A percentile compares a stretch with the other conserved stretches of the same genome.
These are phyloP conservation scores for Suillus placidus DNA, from an alignment of 768 basidiomycete genomes.

Conservation along the genomic window DNA sequence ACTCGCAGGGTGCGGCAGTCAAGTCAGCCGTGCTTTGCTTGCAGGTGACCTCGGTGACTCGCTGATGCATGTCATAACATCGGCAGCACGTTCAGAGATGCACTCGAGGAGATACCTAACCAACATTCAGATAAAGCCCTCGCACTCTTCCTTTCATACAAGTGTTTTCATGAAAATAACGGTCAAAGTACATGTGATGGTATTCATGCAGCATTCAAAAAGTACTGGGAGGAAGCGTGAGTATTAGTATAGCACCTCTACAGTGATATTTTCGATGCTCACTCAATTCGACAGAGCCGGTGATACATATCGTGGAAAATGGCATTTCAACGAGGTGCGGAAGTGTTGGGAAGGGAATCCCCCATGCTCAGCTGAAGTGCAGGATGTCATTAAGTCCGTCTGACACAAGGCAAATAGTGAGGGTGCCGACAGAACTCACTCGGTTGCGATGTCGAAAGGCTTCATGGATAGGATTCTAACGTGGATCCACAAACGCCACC, in stretches of 20 bases:
- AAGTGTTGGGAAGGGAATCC: neutral
- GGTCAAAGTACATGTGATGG: conserved; percentile 6
- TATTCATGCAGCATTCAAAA: conserved; percentile 2
- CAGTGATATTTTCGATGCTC: too few relatives aligned
- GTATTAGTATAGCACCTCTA: too few relatives aligned
- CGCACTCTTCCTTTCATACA: conserved; percentile 7
- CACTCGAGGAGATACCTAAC: neutral
- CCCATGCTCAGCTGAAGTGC: neutral
- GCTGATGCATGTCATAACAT: neutral
- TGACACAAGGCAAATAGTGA: neutral
- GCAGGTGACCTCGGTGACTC: neutral
- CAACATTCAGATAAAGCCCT: conserved; percentile 5
- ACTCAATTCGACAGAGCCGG: neutral
- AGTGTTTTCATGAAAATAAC: conserved; percentile 5
- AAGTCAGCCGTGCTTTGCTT: neutral
- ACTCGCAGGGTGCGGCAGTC: neutral
- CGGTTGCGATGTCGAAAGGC: too few relatives aligned
- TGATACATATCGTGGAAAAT: neutral
- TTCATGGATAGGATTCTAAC: too few relatives aligned
- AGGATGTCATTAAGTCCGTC: neutral
- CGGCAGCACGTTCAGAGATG: neutral
- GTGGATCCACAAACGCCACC: too few relatives aligned
- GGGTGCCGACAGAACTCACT: neutral
- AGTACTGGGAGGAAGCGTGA: too few relatives aligned
- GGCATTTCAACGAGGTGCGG: neutral